These are phyloP conservation scores for Xylariaceae sp. DNA, from an alignment of 2,329 filamentous ascomycete species.

Conservation along the genomic window DNA sequence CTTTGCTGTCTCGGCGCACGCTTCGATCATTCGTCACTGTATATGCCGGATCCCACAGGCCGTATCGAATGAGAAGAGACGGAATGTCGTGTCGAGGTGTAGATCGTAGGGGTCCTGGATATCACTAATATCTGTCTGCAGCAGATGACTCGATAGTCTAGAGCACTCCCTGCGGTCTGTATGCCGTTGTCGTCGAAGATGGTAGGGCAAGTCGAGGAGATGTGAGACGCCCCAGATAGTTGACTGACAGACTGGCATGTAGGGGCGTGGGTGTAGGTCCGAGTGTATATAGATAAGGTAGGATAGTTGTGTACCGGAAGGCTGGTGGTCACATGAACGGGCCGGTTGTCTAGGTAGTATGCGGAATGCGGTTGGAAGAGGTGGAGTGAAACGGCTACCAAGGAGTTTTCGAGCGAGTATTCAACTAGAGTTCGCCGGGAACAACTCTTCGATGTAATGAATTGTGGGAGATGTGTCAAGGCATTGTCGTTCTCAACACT, in stretches of 20 bases:
- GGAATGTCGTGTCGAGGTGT: neutral
- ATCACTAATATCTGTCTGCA: slow-evolving; percentile 4
- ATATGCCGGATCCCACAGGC: neutral
- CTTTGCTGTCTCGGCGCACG: neutral
- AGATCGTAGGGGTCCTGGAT: neutral
- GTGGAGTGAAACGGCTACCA: neutral
- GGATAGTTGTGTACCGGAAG: too few relatives aligned
- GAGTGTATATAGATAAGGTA: too few relatives aligned
- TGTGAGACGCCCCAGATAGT: too few relatives aligned
- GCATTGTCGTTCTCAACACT: slow-evolving; percentile 7
- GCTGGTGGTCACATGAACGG: too few relatives aligned
- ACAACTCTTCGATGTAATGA: slow-evolving; percentile 7
- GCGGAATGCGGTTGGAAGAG: slow-evolving; percentile 8
- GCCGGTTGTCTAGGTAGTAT: too few relatives aligned
- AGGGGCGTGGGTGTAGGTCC: too few relatives aligned
- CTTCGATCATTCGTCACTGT: slow-evolving; percentile 12
- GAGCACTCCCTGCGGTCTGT: too few relatives aligned
- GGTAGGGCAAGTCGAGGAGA: too few relatives aligned
- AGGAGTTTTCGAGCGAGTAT: slow-evolving; percentile 3
- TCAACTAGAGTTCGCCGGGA: neutral
- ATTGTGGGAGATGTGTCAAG: slow-evolving; percentile 6
- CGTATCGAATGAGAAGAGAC: slow-evolving; percentile 1
- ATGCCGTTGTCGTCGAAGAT: too few relatives aligned
- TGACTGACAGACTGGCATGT: too few relatives aligned
- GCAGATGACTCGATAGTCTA: too few relatives aligned